Evolutionary conservation across 148 eudicot genomes (phyloP), one percentile per base, ranked within the genome.

Genomic region (Persicaria maculosa): DNA sequence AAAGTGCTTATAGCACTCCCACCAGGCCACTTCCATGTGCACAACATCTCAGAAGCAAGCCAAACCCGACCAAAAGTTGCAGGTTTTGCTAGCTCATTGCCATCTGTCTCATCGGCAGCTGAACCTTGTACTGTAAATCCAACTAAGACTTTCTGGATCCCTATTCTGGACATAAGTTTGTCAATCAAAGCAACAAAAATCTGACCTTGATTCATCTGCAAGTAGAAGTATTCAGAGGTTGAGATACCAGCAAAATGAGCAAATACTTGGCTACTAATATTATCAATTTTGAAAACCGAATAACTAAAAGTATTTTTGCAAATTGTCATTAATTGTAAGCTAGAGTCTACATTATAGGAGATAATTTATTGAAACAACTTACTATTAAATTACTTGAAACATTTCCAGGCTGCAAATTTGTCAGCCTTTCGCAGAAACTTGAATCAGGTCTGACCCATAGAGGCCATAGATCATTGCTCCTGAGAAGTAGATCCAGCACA

Each of bases 11-110:
- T 72, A 78, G 85, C 93, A 83, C 90, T 81, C 55, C 98, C 98
- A 68, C 88, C 83, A 71, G 81, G 80, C 98, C 98, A 95, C 75
- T 88, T 86, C 98, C 97, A 92, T 61, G 96, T 79, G 81, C 98
- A 95, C 69, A 95, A 86, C 79, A 95, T 81, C 83, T 95, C 97
- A 78, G 89, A 93, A 75, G 90, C 97, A 76, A 95, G 92, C 98
- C 98, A 95, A 73, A 91, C 87, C 65, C 96, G 92, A 73, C 80
- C 78, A 75, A 77, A 78, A 61, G 58, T 74, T 78, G 74, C 85
- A 79, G 80, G 72, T 67, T 68, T 44, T 47, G 50, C 73, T 48
- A 62, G 73, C 44, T 84, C 80, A 50, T 22, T 50, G 25, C 40
- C 71, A 81, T 73, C 76, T 75, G 83, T 75, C 72, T 78, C 81